Evolutionary conservation across 805 yeast genomes (phyloP), one percentile per base, ranked within the genome.

Genomic region (Candida insectalens): DNA sequence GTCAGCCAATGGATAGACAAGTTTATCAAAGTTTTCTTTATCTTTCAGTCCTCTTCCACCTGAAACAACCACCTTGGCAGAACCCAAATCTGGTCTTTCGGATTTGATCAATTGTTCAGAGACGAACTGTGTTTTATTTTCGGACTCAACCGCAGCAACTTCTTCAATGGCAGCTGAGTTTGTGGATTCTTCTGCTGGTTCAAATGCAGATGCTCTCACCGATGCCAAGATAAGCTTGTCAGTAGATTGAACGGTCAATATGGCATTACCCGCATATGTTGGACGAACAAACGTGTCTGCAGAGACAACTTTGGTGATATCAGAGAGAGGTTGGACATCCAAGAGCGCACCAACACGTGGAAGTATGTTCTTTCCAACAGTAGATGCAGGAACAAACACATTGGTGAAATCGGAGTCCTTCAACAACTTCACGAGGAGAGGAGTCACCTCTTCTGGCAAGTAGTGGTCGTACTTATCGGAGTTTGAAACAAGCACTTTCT

Each of bases 1-100:
- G 37, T 74, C 77, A 6, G 97, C 96, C 44, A 89, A 65, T 33
- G 98, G 97, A 46, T 69, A 74, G 35, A 92, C 65, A 38, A 84
- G 45, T 35, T 67, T 54, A 36, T 83, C 94, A 57, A 89, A 89
- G 37, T 81, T 79, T 54, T 83, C 96, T 58, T 87, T 88, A 58
- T 76, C 77, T 57, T 88, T 85, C 46, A 89, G 72, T 25, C 95
- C 97, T 49, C 96, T 77, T 28, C 98, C 98, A 27, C 98, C 98
- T 18, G 95, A 66, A 19, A 89, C 83, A 23, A 89, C 92, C 20
- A 62, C 65, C 36, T 74, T 58, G 5, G 98, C 96, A 15, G 94
- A 73, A 6, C 82, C 80, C 38, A 89, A 71, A 44, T 92, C 97
- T 31, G 97, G 96, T 53, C 96, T 78, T 50, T 82, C 95, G 32